phyloP scores from a whole-genome alignment of 2,329 filamentous ascomycete species.

The Cadophora gregata region DNA sequence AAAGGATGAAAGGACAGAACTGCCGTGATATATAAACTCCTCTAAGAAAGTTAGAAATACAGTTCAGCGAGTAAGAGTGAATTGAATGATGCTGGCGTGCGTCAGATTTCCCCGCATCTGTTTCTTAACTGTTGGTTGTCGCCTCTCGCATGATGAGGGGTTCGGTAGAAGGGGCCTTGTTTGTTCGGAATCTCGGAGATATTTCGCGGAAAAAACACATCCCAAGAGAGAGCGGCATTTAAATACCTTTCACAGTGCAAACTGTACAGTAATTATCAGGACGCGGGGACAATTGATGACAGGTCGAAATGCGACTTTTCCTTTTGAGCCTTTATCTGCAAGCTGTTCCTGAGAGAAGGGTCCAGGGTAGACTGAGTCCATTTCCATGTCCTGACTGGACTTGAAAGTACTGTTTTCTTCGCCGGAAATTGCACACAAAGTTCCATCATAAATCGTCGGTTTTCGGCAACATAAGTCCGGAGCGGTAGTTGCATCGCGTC shows the following conservation, averaged over 20 bases:
- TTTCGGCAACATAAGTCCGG: too few relatives aligned
- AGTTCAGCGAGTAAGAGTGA: conserved; percentile 5
- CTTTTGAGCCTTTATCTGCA: conserved; percentile 2
- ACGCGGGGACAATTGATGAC: neutral
- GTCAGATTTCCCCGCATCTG: conserved; percentile 13
- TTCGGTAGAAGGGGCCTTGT: conserved; percentile 7
- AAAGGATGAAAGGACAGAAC: neutral
- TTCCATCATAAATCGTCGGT: too few relatives aligned
- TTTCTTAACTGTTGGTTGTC: conserved; percentile 1
- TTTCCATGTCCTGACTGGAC: too few relatives aligned
- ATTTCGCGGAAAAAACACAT: neutral
- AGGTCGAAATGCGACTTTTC: neutral
- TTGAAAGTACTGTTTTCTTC: too few relatives aligned
- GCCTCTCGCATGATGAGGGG: neutral
- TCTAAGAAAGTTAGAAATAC: conserved; percentile 3
- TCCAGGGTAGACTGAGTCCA: neutral
- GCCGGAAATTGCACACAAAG: too few relatives aligned
- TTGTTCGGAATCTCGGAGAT: conserved; percentile 12
- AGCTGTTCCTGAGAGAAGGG: neutral
- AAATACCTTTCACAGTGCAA: neutral
- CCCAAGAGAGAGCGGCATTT: neutral
- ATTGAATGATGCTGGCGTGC: conserved; percentile 5
- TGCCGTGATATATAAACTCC: conserved; percentile 3
- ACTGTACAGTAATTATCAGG: neutral
- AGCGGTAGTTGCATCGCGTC: too few relatives aligned